phyloP scores from a whole-genome alignment of 1,139 yeast species.

The Hansenula lynferdii region DNA sequence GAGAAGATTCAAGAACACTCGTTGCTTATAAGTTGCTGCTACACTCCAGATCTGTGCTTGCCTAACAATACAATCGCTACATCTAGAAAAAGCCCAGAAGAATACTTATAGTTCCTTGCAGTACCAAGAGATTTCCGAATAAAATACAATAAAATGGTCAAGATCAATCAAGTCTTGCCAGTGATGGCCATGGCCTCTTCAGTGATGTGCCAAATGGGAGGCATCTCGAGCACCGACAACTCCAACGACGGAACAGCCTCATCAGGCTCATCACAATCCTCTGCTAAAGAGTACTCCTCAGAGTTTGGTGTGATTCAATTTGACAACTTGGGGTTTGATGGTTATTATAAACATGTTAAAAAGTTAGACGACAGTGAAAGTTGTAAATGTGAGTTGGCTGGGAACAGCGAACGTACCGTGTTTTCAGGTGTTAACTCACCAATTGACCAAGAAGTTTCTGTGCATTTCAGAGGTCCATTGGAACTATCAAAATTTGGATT shows the following conservation, averaged over 20 bases:
- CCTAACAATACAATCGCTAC: too few relatives aligned
- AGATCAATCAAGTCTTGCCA: not conserved
- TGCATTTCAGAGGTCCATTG: constrained; percentile 78
- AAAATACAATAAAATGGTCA: not conserved
- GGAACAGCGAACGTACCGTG: constrained; percentile 25
- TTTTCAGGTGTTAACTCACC: constrained; percentile 68
- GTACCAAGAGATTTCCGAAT: not conserved
- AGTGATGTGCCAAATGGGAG: not conserved
- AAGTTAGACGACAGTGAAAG: constrained; percentile 38
- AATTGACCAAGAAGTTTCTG: constrained; percentile 64
- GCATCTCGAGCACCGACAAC: not conserved
- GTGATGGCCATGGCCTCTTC: not conserved
- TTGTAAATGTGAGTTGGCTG: constrained; percentile 47
- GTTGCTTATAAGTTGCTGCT: too few relatives aligned
- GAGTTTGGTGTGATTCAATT: constrained; percentile 42
- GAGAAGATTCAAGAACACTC: too few relatives aligned
- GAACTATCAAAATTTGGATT: constrained; percentile 59
- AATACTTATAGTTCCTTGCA: too few relatives aligned
- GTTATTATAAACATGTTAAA: constrained; percentile 58
- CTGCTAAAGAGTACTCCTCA: constrained; percentile 5
- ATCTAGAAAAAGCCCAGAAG: too few relatives aligned
- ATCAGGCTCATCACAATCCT: constrained; percentile 2
- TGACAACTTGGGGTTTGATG: constrained; percentile 61
- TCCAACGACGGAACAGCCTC: not conserved
- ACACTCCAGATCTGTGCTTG: too few relatives aligned